Evolutionary conservation across 495 filamentous ascomycete genomes (phyloP), one percentile per base, ranked within the genome.

Genomic region (Penicillium ochrochloron): DNA sequence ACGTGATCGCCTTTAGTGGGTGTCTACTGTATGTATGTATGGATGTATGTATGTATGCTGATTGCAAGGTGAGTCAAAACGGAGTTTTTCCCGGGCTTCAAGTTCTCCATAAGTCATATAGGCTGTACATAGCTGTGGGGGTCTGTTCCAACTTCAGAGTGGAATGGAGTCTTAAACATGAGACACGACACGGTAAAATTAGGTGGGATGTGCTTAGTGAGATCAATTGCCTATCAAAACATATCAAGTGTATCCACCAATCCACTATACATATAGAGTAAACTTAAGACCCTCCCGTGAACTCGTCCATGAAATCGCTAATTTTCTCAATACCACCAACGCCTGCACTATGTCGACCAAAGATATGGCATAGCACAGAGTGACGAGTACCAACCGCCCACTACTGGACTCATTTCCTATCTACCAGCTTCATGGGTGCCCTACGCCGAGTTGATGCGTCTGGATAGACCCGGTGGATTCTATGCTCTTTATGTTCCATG

Each of bases 361-460:
- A 19, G n/a, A 44, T 44, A 44, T 44, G 17, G 7, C 5, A 17
- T 4, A 9, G 7, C 17, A 5, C 17, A 19, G 41, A 44, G 8
- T 8, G 0, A 6, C 41, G 9, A 44, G 41, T 44, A 44, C 5
- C 41, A 19, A 19, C 41, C n/a, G 35, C 35, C 35, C 31, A 15
- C 37, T 44, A 19, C 41, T 44, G 41, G 17, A 2, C 17, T 44
- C n/a, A 4, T 44, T 19, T 19, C 41, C 41, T 19, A 44, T 19
- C 17, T 19, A 19, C 41, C 41, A 19, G 41, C 41, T 2, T 44
- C 69, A 61, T 61, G 68, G 71, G 60, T 76, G 42, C 77, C 79
- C 8, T 82, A 80, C 62, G 72, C 64, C 12, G 61, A 82, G 61
- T 69, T 83, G 9, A 79, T 77, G 75, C 80, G 80, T 17, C 63